Base-by-base conservation (phyloP, 2,329 filamentous ascomycete species). In the Cercospora sp. region DNA sequence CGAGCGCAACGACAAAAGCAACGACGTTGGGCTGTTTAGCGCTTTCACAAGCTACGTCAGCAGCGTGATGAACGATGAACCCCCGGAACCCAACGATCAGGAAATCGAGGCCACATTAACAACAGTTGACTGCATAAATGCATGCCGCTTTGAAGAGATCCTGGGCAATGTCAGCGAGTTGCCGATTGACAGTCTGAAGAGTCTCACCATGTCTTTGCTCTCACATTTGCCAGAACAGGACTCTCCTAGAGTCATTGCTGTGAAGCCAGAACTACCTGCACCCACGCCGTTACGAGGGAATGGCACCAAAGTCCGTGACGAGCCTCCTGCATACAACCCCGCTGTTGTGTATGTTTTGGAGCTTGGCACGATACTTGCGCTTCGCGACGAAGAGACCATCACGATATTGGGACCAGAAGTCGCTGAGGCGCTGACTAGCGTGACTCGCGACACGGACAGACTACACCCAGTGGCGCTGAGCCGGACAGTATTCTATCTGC, bases 41-140 rank as follows among this genome's bases (percentile, higher is more conserved):
- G 93, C 94, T 0, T 92, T 99, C 75, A 96, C 94, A 0, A 97
- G 92, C 5, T 99, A 98, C 76, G 93, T 99, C 33, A 97, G 94
- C n/a, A 98, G 94, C 79, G 98, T 99, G 78, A 95, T 96, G 51
- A 96, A 95, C 10, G 95, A 98, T 79, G 95, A 99, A 76, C 95
- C 95, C 12, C 95, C 95, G 0, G 95, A 99, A 81, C 95, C 95
- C 2, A 98, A 95, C 1, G 93, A 98, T 72, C 94, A 98, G 78
- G 95, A 99, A 78, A 85, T 99, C 31, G 95, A 99, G 76, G 97
- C 95, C 77, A 98, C 95, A 0, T 84, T 99, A 9, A 95, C 92
- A 77, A 94, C 95, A 0, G 91, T 97, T 2, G 95, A 98, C 78
- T 99, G 94, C 75, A 89, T 99, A 51, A 94, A 92, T 73, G 91